Evolutionary conservation across 2,329 filamentous ascomycete species (phyloP).

Genomic region (Didymosphaeria variabile): DNA sequence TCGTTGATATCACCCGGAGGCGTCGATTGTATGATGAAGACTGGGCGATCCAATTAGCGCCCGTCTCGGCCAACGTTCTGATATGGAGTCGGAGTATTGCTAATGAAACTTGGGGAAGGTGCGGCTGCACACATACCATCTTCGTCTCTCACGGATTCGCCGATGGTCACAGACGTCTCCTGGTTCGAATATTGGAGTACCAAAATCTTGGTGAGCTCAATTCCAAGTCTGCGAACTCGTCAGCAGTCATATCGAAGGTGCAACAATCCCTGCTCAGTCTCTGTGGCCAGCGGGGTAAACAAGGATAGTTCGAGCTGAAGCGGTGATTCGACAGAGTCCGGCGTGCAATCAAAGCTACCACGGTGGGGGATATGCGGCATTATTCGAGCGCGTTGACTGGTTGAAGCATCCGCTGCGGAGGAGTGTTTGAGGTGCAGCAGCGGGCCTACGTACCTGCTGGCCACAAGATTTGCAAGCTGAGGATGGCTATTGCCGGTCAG

Average conservation of each 20-base stretch:
- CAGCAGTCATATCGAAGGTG: conserved; percentile 24
- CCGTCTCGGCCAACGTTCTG: not conserved
- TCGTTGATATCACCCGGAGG: conserved; percentile 97
- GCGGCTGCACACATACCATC: conserved; percentile 68
- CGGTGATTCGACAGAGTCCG: not conserved
- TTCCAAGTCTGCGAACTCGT: conserved; percentile 68
- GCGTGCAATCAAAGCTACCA: not conserved
- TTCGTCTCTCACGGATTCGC: conserved; percentile 95
- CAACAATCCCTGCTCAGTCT: not conserved
- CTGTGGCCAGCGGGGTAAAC: not conserved
- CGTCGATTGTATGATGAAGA: conserved; percentile 96
- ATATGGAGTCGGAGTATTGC: not conserved
- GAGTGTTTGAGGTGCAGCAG: not conserved
- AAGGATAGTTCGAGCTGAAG: not conserved
- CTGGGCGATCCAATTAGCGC: conserved; percentile 54
- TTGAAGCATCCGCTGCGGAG: not conserved
- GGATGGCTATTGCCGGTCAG: conserved; percentile 80
- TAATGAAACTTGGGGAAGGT: not conserved
- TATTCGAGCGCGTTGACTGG: not conserved
- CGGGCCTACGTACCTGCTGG: conserved; percentile 64
- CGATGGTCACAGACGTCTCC: conserved; percentile 90
- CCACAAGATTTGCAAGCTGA: conserved; percentile 73
- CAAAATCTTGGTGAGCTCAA: conserved; percentile 80
- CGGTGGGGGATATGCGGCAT: not conserved
- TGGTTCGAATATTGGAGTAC: conserved; percentile 87